Base-by-base conservation (phyloP, 805 yeast genomes). In the Metschnikowia orientalis region DNA sequence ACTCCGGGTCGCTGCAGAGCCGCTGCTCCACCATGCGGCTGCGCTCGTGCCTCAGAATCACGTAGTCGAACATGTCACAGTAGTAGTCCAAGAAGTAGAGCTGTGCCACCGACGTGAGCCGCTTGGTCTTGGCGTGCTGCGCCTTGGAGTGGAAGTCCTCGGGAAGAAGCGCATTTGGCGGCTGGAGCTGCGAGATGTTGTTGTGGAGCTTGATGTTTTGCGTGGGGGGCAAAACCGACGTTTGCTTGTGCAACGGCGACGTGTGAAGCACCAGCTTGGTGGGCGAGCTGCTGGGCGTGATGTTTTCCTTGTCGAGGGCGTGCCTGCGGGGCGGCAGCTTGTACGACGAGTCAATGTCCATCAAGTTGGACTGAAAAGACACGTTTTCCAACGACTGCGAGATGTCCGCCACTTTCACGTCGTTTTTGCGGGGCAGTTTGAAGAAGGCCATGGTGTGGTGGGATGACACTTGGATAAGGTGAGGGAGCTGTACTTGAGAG, bases 41-140 rank as follows among this genome's bases (percentile, higher is more conserved):
- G 38, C 98, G 75, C 54, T 83, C 86, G 54, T 90, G 77, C 56
- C 99, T 77, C 41, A 77, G 77, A 44, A 89, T 83, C 19, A 90
- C 83, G 54, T 92, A 92, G 54, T 87, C 95, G 61, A 92, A 82
- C 77, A 84, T 79, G 57, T 92, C 98, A 62, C 95, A 90, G 58
- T 92, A 92, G 59, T 89, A 87, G 57, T 92, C 98, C 38, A 92
- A 69, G 51, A 92, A 92, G 61, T 82, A 94, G 77, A 88, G 75
- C 55, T 90, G 96, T 24, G 95, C 83, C 17, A 92, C 97, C 30
- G 88, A 82, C 6, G 89, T 95, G 39, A 86, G 64, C 40, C 98
- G 70, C 52, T 81, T 82, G 1, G 94, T 86, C 51, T 86, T 86
- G 31, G 83, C 79, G 27, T 76, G 71, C 38, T 76, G 71, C 5